Percentiles rank a stretch among this genome's conserved stretches.
phyloP scores from a whole-genome alignment of 805 yeast genomes.

The Candida taoyuanica region DNA sequence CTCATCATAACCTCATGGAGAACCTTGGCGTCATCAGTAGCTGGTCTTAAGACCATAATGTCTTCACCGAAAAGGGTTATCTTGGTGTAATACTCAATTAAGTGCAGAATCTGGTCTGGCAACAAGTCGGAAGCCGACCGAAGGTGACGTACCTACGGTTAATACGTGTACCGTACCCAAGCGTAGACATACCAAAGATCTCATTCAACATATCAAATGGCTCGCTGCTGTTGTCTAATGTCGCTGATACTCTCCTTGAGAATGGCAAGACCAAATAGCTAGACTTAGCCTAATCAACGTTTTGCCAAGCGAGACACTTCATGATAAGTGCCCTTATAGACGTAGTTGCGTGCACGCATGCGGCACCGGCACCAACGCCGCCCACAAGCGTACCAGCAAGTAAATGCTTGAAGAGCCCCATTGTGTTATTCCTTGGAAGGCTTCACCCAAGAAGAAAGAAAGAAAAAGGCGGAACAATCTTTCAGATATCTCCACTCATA shows the following conservation, averaged over 20 bases:
- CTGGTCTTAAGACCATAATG: slow-evolving; percentile 21
- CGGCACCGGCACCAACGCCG: slow-evolving; percentile 10
- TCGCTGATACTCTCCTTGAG: slow-evolving; percentile 4
- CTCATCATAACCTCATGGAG: slow-evolving; percentile 27
- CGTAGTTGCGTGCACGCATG: slow-evolving; percentile 11
- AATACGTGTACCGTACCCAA: slow-evolving; percentile 16
- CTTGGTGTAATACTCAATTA: slow-evolving; percentile 20
- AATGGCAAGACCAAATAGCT: too few species aligned
- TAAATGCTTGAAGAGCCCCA: slow-evolving; percentile 8
- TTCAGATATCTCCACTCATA: too few species aligned
- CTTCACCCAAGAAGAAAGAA: too few species aligned
- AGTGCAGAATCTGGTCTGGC: slow-evolving; percentile 15
- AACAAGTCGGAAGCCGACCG: slow-evolving; percentile 18
- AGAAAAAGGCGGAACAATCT: too few species aligned
- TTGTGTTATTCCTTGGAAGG: neutral
- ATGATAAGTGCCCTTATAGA: slow-evolving; percentile 17
- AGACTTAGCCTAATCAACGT: slow-evolving; percentile 1
- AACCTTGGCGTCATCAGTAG: slow-evolving; percentile 19
- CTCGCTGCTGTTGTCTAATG: too few species aligned
- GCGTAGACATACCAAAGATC: slow-evolving; percentile 22
- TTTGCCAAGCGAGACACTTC: slow-evolving; percentile 19
- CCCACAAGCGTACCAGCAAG: slow-evolving; percentile 5
- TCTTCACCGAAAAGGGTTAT: slow-evolving; percentile 12
- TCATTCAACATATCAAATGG: slow-evolving; percentile 16
- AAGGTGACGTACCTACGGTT: slow-evolving; percentile 23